phyloP scores from a whole-genome alignment of 495 filamentous ascomycete genomes.

The Tuber aestivum region DNA sequence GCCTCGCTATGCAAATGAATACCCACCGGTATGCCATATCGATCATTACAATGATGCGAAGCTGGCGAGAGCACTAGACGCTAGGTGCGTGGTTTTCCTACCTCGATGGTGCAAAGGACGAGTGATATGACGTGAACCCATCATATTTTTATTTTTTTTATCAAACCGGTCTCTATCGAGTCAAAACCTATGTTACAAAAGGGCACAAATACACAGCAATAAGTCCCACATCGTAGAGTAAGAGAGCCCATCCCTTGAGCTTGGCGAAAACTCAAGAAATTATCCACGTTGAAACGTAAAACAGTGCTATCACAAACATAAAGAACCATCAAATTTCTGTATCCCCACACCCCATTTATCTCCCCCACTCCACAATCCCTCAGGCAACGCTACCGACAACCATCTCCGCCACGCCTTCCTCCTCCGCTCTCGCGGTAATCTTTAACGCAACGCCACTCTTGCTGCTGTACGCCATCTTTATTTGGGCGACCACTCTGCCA shows the following conservation, averaged over 20 bases:
- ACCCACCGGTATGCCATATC: neutral
- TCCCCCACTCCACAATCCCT: slow-evolving; percentile 10
- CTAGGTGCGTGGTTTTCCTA: neutral
- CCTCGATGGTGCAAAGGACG: neutral
- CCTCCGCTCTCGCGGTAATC: slow-evolving; percentile 82
- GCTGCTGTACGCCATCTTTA: slow-evolving; percentile 88
- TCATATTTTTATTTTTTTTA: neutral
- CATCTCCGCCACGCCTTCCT: slow-evolving; percentile 80
- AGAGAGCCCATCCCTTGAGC: neutral
- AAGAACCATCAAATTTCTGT: neutral
- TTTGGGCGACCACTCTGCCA: slow-evolving; percentile 76
- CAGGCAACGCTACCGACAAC: slow-evolving; percentile 81
- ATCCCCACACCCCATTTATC: neutral
- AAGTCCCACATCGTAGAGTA: neutral
- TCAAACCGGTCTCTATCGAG: neutral
- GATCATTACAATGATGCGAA: neutral
- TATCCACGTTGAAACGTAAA: neutral
- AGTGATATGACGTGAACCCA: neutral
- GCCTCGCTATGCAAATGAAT: neutral
- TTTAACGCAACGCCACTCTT: slow-evolving; percentile 93
- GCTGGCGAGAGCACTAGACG: neutral
- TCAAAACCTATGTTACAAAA: neutral
- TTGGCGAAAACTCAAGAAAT: neutral
- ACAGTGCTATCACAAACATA: neutral
- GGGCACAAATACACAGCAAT: neutral